Percentiles rank a stretch among this genome's conserved stretches.
phyloP scores from a whole-genome alignment of 805 yeast genomes.

The Wickerhamomyces silvicola region DNA sequence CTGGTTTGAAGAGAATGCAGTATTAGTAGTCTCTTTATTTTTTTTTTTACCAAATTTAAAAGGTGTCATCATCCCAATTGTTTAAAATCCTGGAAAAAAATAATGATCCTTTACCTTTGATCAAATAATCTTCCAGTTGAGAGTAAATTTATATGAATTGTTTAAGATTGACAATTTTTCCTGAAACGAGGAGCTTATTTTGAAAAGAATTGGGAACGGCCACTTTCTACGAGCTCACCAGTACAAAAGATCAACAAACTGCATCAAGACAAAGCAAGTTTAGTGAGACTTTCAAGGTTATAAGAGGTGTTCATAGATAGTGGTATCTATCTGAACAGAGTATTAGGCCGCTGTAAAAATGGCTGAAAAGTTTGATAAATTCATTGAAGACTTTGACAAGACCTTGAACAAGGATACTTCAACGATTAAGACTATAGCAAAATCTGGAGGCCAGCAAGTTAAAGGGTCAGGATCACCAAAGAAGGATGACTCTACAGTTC shows the following conservation, averaged over 20 bases:
- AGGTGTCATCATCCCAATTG: constrained; percentile 48
- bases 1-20: constrained; percentile 11
- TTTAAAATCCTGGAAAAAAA: too few species aligned
- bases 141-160: too few species aligned
- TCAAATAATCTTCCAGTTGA: too few species aligned
- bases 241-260: too few species aligned
- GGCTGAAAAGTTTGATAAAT: constrained; percentile 28
- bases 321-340: not conserved
- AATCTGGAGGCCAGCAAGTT: constrained; percentile 18
- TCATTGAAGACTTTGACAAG: constrained; percentile 29
- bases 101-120: too few species aligned
- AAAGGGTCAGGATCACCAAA: constrained; percentile 13
- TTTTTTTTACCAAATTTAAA: constrained; percentile 51
- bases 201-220: too few species aligned
- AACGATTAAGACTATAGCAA: constrained; percentile 20
- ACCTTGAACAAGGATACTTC: constrained; percentile 30
- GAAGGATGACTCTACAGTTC: constrained; percentile 5
- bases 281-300: too few species aligned
- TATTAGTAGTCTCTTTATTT: constrained; percentile 24
- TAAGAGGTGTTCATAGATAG: too few species aligned
- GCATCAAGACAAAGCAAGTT: too few species aligned
- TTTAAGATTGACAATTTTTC: too few species aligned
- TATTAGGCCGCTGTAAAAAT: not conserved
- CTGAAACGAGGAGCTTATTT: too few species aligned
- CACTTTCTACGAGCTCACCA: too few species aligned